phyloP scores from a whole-genome alignment of 164 flowering plant species.

The Akebia trifoliata region DNA sequence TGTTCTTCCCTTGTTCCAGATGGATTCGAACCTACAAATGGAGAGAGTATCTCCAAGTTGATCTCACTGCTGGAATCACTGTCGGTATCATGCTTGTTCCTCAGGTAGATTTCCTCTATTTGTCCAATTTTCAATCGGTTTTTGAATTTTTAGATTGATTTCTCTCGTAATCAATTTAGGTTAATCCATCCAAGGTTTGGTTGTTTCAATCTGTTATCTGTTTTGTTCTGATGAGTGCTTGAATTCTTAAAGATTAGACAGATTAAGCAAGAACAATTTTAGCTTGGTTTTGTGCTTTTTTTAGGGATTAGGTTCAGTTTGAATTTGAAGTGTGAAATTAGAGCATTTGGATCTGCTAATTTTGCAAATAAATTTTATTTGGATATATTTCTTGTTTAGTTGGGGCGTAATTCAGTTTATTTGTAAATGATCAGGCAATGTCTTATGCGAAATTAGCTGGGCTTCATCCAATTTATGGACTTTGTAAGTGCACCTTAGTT shows the following conservation, averaged over 20 bases:
- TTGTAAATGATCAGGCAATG: slow-evolving; percentile 63
- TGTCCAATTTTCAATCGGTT: too few species aligned
- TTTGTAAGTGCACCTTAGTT: slow-evolving; percentile 58
- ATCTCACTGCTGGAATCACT: slow-evolving; percentile 80
- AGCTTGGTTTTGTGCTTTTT: too few species aligned
- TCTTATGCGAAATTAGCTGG: slow-evolving; percentile 99
- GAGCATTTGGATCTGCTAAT: not conserved
- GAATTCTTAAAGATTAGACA: not conserved
- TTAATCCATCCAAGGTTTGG: too few species aligned
- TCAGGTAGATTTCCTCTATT: slow-evolving; percentile 45
- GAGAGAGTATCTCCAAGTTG: slow-evolving; percentile 75
- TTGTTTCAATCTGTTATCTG: too few species aligned
- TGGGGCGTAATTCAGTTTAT: not conserved
- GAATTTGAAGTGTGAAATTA: not conserved
- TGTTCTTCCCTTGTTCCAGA: slow-evolving; percentile 64
- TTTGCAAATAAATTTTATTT: not conserved
- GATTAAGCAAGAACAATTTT: too few species aligned
- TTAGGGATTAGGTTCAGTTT: too few species aligned
- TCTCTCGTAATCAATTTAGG: too few species aligned
- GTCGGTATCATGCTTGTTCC: slow-evolving; percentile 98
- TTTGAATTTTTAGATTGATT: not conserved
- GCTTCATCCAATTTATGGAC: slow-evolving; percentile 88
- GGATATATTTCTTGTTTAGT: not conserved
- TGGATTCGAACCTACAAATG: slow-evolving; percentile 81
- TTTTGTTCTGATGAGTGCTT: not conserved